Evolutionary conservation across 2,329 filamentous ascomycete genomes (phyloP).

Genomic region (Trichoderma polysporum): DNA sequence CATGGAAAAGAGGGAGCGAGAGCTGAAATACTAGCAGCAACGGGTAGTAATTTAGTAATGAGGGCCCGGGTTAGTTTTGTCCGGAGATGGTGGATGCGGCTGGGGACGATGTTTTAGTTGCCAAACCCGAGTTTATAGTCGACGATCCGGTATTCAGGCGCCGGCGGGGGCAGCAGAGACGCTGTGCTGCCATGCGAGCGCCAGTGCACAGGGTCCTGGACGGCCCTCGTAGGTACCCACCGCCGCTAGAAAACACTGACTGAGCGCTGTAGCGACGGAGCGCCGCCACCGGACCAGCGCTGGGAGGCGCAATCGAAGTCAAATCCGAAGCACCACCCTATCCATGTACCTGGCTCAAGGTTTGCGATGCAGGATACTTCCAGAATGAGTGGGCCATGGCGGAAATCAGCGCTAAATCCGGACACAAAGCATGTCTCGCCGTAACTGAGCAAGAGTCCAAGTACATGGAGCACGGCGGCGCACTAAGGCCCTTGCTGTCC

Average conservation of each 20-base stretch:
- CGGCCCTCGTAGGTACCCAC: not conserved
- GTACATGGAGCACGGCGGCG: constrained; percentile 1
- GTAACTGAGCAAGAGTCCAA: not conserved
- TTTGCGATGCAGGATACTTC: constrained; percentile 7
- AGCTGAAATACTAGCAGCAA: constrained; percentile 15
- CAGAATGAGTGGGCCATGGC: not conserved
- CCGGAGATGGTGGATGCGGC: constrained; percentile 10
- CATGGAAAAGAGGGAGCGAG: constrained; percentile 1
- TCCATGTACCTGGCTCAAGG: constrained; percentile 4
- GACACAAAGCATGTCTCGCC: constrained; percentile 11
- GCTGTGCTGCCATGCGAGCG: not conserved
- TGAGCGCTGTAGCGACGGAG: constrained; percentile 7
- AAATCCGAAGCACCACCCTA: not conserved
- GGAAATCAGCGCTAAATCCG: not conserved
- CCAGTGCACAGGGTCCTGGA: not conserved
- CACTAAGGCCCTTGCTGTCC: constrained; percentile 9
- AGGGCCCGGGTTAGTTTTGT: constrained; percentile 10
- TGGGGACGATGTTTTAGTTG: constrained; percentile 17
- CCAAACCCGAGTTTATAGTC: constrained; percentile 14
- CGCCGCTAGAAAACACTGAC: not conserved
- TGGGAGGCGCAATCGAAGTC: constrained; percentile 1
- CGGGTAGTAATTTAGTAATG: not conserved
- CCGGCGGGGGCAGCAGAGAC: not conserved
- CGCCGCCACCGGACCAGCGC: constrained; percentile 7
- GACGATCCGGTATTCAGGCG: constrained; percentile 19